phyloP scores from a whole-genome alignment of 306 rosid species.

The Cicer arietinum region DNA sequence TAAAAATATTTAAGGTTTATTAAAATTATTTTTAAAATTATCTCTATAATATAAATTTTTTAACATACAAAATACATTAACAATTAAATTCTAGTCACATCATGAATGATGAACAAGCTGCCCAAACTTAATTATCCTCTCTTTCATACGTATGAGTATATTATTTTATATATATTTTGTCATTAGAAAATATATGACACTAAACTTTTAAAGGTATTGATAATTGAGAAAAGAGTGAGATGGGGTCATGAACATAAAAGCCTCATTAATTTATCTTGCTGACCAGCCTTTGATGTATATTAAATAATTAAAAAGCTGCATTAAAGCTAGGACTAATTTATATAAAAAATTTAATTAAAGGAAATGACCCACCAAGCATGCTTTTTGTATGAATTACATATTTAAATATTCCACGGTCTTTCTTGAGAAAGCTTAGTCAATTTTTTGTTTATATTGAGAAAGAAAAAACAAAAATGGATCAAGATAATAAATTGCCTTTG shows the following conservation, averaged over 20 bases:
- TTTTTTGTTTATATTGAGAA: slow-evolving; percentile 30
- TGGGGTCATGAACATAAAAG: slow-evolving; percentile 52
- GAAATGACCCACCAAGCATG: slow-evolving; percentile 43
- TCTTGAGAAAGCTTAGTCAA: not conserved
- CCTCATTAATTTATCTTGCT: slow-evolving; percentile 45
- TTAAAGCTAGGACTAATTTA: slow-evolving; percentile 36
- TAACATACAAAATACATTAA: too few species aligned
- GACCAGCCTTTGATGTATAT: slow-evolving; percentile 37
- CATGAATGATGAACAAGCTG: slow-evolving; percentile 40
- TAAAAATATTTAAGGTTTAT: too few species aligned
- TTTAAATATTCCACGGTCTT: slow-evolving; percentile 5
- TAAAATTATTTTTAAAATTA: too few species aligned
- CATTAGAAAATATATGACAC: not conserved
- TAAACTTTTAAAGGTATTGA: slow-evolving; percentile 43
- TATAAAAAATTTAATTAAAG: slow-evolving; percentile 36
- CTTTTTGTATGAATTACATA: slow-evolving; percentile 32
- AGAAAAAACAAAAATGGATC: slow-evolving; percentile 44
- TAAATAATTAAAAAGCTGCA: slow-evolving; percentile 18
- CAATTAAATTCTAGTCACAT: not conserved
- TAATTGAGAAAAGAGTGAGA: slow-evolving; percentile 40
- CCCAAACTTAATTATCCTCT: slow-evolving; percentile 35
- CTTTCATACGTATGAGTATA: slow-evolving; percentile 47
- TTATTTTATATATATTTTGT: too few species aligned
- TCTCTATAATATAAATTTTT: too few species aligned
- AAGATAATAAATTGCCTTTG: slow-evolving; percentile 38